Evolutionary conservation across 2,329 filamentous ascomycete species (phyloP), one percentile per base, ranked within the genome.

Genomic region (Ploettnerulaceae sp.): DNA sequence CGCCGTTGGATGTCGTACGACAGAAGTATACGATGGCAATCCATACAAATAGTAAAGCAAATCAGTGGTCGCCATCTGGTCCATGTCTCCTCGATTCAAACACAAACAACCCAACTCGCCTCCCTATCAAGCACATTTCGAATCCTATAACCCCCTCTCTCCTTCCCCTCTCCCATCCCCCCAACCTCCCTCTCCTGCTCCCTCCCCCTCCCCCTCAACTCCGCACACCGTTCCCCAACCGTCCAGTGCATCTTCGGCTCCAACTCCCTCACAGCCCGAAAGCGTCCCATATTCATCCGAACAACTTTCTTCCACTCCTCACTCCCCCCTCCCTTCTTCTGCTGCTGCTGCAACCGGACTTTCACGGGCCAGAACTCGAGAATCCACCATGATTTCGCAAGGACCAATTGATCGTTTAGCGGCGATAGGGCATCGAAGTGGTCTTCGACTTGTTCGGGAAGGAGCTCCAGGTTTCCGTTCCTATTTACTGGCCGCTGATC

Each of bases 171-270:
- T n/a, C n/a, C n/a, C n/a, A n/a, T n/a, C n/a, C n/a, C n/a, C n/a
- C n/a, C n/a, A n/a, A n/a, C n/a, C n/a, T n/a, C n/a, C n/a, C n/a
- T n/a, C n/a, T n/a, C n/a, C n/a, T n/a, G n/a, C n/a, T n/a, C n/a
- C n/a, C n/a, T n/a, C n/a, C n/a, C n/a, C 4, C 58, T 58, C 1
- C 29, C 28, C 29, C 5, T n/a, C 34, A 57, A 53, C 15, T 67
- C 61, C 9, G 62, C 48, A 35, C 67, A 63, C 20, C 65, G 51
- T 42, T 64, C 61, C 53, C 65, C 52, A 22, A 71, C 69, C 7
- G 68, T 71, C 69, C 69, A 71, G 52, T 72, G 69, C 57, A 71
- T 57, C 33, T 64, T 65, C 5, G 69, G 69, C 41, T 61, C 59
- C 5, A 45, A 21, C 32, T 70, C 67, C 4, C 63, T 55, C 24